Evolutionary conservation across 352 stramenopile species (phyloP), one percentile per base, ranked within the genome.

Genomic region (Phytophthora syringae): DNA sequence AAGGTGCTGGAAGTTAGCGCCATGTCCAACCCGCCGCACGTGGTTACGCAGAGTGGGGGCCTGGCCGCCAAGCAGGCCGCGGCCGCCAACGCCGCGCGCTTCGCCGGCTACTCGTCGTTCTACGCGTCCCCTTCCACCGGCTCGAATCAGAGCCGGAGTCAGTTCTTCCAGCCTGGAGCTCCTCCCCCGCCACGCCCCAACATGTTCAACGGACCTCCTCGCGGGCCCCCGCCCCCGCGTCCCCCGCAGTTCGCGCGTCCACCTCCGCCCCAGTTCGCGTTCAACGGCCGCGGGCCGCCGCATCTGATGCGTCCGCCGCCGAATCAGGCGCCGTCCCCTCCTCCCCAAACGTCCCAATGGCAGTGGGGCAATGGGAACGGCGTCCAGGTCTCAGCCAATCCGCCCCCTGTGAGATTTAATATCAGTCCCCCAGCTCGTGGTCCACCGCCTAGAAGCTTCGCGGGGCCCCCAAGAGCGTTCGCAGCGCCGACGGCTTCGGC

Each of bases 71-170:
- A 77, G 50, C 79, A 76, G 58, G 70, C 64, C 2, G 53, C 77
- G 6, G 73, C 70, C n/a, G 64, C 56, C 37, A 70, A 76, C 11
- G 77, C 71, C 60, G 75, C 63, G 52, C 80, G 69, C 57, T 88
- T 86, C 59, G 83, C 83, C 11, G 83, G 83, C 39, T 92, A 90
- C 55, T 75, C 83, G 16, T 81, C 84, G 24, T 90, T 92, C 68
- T 90, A 90, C 72, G 69, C 66, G 45, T 70, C 79, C 10, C 63
- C 75, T 2, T 45, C 63, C 2, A 20, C 24, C 36, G 37, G 40
- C 2, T 11, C 39, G 56, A 28, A 22, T 24, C 59, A 59, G 27
- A 5, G 45, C 7, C 4, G 2, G 40, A 45, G 9, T n/a, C 37
- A 53, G 25, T 58, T 61, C n/a, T 55, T 39, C 43, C 58, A 51